Evolutionary conservation across 176 grass and related monocot species (phyloP).

Genomic region (Carex littledalei): DNA sequence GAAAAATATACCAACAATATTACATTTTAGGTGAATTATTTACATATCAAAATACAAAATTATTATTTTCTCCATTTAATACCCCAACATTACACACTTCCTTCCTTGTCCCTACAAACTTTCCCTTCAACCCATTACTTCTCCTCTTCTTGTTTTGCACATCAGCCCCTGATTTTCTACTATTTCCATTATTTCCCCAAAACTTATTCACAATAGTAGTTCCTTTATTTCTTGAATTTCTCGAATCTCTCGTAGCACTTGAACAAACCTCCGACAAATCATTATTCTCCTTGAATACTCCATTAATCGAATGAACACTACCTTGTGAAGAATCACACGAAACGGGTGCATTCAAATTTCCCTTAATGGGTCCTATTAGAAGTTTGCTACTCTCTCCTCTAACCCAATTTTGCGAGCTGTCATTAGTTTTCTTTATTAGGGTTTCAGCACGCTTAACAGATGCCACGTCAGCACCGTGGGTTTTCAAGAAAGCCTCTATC

Average conservation of each 20-base stretch:
- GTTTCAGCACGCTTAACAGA: slow-evolving; percentile 36
- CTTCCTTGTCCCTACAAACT: slow-evolving; percentile 17
- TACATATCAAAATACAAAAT: slow-evolving; percentile 29
- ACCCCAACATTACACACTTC: not conserved
- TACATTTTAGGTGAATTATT: slow-evolving; percentile 18
- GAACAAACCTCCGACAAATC: slow-evolving; percentile 57
- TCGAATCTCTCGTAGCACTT: slow-evolving; percentile 37
- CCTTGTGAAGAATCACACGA: slow-evolving; percentile 59
- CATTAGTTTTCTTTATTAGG: slow-evolving; percentile 46
- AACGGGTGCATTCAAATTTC: slow-evolving; percentile 35
- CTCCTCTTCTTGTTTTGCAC: slow-evolving; percentile 20
- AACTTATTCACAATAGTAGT: slow-evolving; percentile 53
- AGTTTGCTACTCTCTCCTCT: slow-evolving; percentile 57
- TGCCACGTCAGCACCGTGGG: slow-evolving; percentile 27
- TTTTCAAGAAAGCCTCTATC: slow-evolving; percentile 61
- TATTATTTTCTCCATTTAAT: slow-evolving; percentile 16
- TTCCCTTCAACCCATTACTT: slow-evolving; percentile 15
- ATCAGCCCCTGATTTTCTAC: slow-evolving; percentile 15
- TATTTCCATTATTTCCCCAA: slow-evolving; percentile 24
- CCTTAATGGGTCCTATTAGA: slow-evolving; percentile 32
- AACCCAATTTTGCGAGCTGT: slow-evolving; percentile 39
- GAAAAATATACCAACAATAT: not conserved
- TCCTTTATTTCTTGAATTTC: slow-evolving; percentile 48
- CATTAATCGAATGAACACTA: slow-evolving; percentile 55
- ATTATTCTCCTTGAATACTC: slow-evolving; percentile 44